Evolutionary conservation across 257 asterid species (phyloP), one percentile per base, ranked within the genome.

Genomic region (Solanum bukasovii): DNA sequence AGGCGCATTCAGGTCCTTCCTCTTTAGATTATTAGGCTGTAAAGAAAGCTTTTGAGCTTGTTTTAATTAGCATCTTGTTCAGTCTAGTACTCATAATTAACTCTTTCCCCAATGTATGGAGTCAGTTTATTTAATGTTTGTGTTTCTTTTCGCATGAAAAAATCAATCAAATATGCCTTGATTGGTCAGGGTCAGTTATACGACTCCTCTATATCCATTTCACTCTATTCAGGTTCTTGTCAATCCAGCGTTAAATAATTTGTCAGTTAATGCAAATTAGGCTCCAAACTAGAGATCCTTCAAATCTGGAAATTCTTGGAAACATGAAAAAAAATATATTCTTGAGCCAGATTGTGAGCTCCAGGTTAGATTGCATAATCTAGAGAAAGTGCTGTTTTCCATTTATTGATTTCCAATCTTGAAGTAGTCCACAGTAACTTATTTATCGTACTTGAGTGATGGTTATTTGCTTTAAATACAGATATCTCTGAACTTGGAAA

Each of bases 401-500:
- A 52, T 82, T 82, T 29, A 29, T 82, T 82, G 21, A 85, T 20
- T 52, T 82, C 52, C 61, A 20, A 25, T 40, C 63, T 81, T 90
- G 40, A 87, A 33, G 65, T 86, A 44, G 87, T 84, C 86, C 73
- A 20, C 86, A 77, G 65, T 42, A 85, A 85, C 81, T 65, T 89
- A 52, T 40, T 87, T 44, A 86, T 40, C 71, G 18, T 35, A 87
- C 63, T 87, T 23, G 59, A 83, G 73, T 86, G 88, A 90, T 88
- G 78, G 65, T 63, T 87, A 68, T 72, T 86, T 87, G 72, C 90
- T 78, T 49, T 52, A n/a, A 33, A 90, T 88, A 42, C 96, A 97
- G 99, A 91, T 88, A 93, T 88, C 87, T 92, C 93, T 87, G 91
- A 90, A 85, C 93, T 93, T 81, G 95, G 89, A 61, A 88, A 84